Percentiles rank a stretch among this genome's conserved stretches.
phyloP scores from a whole-genome alignment of 257 asterid genomes.

The Solanum dulcamara region DNA sequence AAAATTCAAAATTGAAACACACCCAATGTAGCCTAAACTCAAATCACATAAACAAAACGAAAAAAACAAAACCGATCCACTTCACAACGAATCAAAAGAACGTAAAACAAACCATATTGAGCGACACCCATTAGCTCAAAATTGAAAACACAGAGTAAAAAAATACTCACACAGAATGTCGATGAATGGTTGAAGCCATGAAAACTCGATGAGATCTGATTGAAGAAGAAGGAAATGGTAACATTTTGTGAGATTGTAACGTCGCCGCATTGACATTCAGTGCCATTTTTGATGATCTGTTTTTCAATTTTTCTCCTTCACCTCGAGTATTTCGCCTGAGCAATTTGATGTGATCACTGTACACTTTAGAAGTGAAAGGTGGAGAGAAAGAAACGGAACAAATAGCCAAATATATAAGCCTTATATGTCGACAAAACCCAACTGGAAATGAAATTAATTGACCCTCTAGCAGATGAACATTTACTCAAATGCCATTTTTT shows the following conservation, averaged over 20 bases:
- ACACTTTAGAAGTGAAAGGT: not conserved
- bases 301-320: not conserved
- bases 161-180: slow-evolving; percentile 32
- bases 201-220: slow-evolving; percentile 42
- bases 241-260: slow-evolving; percentile 17
- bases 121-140: not conserved
- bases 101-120: not conserved
- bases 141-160: not conserved
- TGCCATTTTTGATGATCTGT: slow-evolving; percentile 27
- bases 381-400: not conserved
- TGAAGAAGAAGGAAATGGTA: not conserved
- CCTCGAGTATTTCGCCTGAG: not conserved
- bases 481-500: not conserved
- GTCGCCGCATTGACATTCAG: slow-evolving; percentile 21
- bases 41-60: not conserved
- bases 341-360: not conserved
- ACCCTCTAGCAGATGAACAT: not conserved
- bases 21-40: not conserved
- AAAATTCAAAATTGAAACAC: not conserved
- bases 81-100: not conserved
- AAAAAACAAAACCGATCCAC: not conserved
- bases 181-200: slow-evolving; percentile 23
- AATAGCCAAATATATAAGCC: not conserved
- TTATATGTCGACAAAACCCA: not conserved
- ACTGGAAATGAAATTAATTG: not conserved